Percentiles rank a stretch among this genome's conserved stretches.
These are phyloP conservation scores for Amborella trichopoda DNA, from an alignment of 164 flowering plant species.

Conservation along the genomic window DNA sequence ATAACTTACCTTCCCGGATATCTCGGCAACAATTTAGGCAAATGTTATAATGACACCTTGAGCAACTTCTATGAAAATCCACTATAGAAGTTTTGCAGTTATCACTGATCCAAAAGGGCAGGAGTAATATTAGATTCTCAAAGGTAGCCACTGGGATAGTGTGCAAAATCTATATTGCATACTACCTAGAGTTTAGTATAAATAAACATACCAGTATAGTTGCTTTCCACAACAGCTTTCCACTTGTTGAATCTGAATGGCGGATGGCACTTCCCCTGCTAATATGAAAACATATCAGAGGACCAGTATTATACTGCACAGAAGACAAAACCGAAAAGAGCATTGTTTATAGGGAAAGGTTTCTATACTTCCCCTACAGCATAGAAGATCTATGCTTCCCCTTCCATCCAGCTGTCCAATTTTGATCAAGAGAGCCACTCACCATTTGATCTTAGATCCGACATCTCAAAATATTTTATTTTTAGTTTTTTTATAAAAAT, in stretches of 20 bases:
- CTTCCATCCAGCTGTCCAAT: no score
- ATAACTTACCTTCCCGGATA: constrained; percentile 18
- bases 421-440: no score
- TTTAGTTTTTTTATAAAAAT: no score
- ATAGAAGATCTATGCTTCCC: no score
- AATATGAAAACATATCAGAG: constrained; percentile 7
- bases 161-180: neutral
- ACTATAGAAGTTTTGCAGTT: constrained; percentile 46
- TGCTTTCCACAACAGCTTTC: constrained; percentile 21
- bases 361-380: no score
- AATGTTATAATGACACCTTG: constrained; percentile 53
- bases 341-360: neutral
- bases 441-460: no score
- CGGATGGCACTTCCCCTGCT: constrained; percentile 28
- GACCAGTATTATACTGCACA: constrained; percentile 1
- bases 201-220: constrained; percentile 35
- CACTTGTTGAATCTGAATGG: constrained; percentile 26
- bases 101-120: constrained; percentile 32
- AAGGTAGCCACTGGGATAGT: neutral
- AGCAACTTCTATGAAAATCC: constrained; percentile 67
- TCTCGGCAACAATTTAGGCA: constrained; percentile 65
- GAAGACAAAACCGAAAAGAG: neutral
- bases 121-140: constrained; percentile 2
- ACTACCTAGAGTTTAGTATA: neutral
- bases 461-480: no score